phyloP scores from a whole-genome alignment of 2,329 filamentous ascomycete genomes.

The Fusarium aywerte region DNA sequence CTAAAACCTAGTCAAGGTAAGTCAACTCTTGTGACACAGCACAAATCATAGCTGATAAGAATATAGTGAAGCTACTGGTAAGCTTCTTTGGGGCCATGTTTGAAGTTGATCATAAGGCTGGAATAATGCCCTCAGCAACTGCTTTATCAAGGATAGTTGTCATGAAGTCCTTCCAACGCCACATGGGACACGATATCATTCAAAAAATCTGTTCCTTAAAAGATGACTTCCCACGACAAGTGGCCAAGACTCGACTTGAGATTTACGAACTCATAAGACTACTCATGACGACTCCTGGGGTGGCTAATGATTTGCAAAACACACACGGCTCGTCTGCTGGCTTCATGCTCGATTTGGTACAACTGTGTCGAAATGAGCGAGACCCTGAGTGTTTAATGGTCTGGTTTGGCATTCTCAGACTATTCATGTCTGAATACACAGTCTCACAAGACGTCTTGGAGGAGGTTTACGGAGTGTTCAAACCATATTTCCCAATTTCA shows the following conservation, averaged over 20 bases:
- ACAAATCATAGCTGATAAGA: slow-evolving; percentile 12
- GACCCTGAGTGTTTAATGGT: slow-evolving; percentile 67
- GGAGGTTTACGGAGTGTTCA: slow-evolving; percentile 65
- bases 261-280: slow-evolving; percentile 62
- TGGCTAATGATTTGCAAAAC: slow-evolving; percentile 58
- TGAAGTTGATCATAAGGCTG: slow-evolving; percentile 68
- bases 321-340: slow-evolving; percentile 56
- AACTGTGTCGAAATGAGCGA: slow-evolving; percentile 64
- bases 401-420: slow-evolving; percentile 65
- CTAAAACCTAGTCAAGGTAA: slow-evolving; percentile 63
- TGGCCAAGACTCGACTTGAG: slow-evolving; percentile 61
- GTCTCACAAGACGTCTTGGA: slow-evolving; percentile 59
- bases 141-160: slow-evolving; percentile 61
- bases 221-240: slow-evolving; percentile 67
- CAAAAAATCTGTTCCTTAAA: slow-evolving; percentile 61
- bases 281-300: slow-evolving; percentile 57
- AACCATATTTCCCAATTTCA: slow-evolving; percentile 70
- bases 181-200: slow-evolving; percentile 61
- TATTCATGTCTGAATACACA: slow-evolving; percentile 58
- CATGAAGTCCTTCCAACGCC: slow-evolving; percentile 64
- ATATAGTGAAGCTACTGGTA: slow-evolving; percentile 58
- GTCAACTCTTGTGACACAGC: background rate
- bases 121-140: slow-evolving; percentile 64
- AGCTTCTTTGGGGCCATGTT: slow-evolving; percentile 69
- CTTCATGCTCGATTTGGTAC: slow-evolving; percentile 62